Base-by-base conservation (phyloP, 192 early-diverging fungal species). In the Backusella sp. region DNA sequence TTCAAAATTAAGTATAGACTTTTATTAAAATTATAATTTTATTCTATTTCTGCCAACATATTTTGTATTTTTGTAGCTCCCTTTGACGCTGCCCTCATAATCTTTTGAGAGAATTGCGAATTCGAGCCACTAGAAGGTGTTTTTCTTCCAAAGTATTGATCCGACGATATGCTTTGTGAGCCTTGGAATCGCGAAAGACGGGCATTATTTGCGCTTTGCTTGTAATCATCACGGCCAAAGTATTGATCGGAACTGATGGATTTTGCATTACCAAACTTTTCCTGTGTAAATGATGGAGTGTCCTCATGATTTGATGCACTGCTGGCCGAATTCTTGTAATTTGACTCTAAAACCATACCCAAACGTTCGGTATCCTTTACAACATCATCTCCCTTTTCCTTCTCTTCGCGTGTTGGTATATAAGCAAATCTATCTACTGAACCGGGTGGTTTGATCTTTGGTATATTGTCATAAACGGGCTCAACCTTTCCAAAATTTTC, bases 191-290 rank as follows among this genome's bases (percentile, higher is more conserved):
- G 78, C 35, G 86, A 80, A 19, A 91, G 72, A 3, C 91, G 91
- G 19, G 86, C 86, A 28, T 14, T 62, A 14, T 62, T 28, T 36
- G 75, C 84, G 17, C 78, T 72, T 49, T 92, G 87, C 77, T 93
- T 91, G 69, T 91, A 91, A 9, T 85, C 76, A 41, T 89, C 87
- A 23, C 95, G 91, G 4, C 90, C 92, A 90, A 97, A 97, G 83
- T 92, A 97, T 86, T 96, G 93, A 79, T 97, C 95, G 23, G 92
- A 94, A 34, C 94, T 96, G 70, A 99, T 97, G 32, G 93, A 87
- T 82, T 94, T 96, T 62, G 95, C 92, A 66, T 80, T 87, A 6
- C 88, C 87, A 78, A 99, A 97, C 74, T 92, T 88, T 59, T 96
- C 91, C n/a, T 88, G 83, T 3, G 94, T 91, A 73, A 62, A 73